Evolutionary conservation across 495 filamentous ascomycete species (phyloP).

Genomic region (Annulohypoxylon moriforme): DNA sequence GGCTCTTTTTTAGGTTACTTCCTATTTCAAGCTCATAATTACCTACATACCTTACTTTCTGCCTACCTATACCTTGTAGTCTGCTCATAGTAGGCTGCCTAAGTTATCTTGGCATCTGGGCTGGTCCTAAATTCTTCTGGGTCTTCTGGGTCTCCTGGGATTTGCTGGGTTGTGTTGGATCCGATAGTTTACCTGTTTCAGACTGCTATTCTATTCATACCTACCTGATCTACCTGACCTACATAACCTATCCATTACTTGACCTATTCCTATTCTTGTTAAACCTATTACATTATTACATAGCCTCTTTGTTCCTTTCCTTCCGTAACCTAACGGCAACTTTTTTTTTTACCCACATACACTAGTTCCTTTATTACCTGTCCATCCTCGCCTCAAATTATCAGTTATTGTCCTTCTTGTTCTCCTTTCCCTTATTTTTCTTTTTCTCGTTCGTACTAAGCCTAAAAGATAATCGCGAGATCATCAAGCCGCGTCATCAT

Average conservation of each 20-base stretch:
- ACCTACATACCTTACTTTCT: no score
- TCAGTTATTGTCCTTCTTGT: not conserved
- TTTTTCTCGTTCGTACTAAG: not conserved
- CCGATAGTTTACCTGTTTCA: constrained; percentile 13
- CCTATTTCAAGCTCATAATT: constrained; percentile 20
- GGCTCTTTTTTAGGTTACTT: constrained; percentile 5
- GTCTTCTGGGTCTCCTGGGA: no score
- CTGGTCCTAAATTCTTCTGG: no score
- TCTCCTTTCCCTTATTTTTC: not conserved
- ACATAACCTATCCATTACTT: not conserved
- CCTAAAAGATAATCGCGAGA: not conserved
- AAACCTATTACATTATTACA: not conserved
- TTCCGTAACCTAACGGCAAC: constrained; percentile 1
- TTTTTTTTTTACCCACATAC: no score
- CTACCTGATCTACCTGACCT: not conserved
- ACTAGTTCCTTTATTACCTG: not conserved
- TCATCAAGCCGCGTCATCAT: constrained; percentile 33
- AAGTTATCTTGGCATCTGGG: constrained; percentile 28
- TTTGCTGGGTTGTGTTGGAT: constrained; percentile 12
- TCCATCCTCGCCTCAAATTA: not conserved
- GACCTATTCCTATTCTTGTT: not conserved
- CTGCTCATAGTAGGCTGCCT: not conserved
- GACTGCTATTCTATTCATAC: not conserved
- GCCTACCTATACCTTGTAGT: not conserved
- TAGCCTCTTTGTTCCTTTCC: constrained; percentile 27